Evolutionary conservation across 176 grass and related monocot genomes (phyloP).

Genomic region (Themeda triandra): DNA sequence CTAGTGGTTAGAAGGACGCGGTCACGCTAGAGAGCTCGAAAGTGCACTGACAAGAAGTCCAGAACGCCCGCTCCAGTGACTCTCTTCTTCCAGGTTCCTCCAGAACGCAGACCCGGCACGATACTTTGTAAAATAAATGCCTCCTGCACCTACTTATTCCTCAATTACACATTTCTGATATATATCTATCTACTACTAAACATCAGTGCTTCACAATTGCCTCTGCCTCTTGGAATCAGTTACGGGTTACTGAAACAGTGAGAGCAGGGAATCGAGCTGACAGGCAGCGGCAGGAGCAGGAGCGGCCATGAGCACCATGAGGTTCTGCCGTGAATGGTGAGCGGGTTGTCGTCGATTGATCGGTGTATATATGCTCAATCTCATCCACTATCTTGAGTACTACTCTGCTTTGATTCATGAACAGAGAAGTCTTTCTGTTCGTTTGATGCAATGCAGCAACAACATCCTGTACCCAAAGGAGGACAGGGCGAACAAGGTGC

Average conservation of each 20-base stretch:
- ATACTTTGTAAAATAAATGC: background rate
- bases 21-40: no score
- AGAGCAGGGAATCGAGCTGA: background rate
- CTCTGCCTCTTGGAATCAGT: background rate
- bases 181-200: background rate
- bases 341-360: no score
- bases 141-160: background rate
- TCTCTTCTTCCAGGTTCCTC: background rate
- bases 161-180: background rate
- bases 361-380: no score
- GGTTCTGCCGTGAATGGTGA: constrained; percentile 46
- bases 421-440: background rate
- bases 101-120: background rate
- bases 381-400: background rate
- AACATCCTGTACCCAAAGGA: constrained; percentile 46
- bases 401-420: background rate
- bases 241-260: background rate
- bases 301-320: constrained; percentile 21
- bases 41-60: background rate
- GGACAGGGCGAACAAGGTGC: constrained; percentile 34
- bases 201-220: background rate
- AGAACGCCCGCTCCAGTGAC: background rate
- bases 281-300: background rate
- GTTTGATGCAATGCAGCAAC: constrained; percentile 24
- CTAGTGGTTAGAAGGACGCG: no score